These are phyloP conservation scores for Pezicula rhizophila DNA, from an alignment of 2,329 filamentous ascomycete genomes.

Conservation along the genomic window DNA sequence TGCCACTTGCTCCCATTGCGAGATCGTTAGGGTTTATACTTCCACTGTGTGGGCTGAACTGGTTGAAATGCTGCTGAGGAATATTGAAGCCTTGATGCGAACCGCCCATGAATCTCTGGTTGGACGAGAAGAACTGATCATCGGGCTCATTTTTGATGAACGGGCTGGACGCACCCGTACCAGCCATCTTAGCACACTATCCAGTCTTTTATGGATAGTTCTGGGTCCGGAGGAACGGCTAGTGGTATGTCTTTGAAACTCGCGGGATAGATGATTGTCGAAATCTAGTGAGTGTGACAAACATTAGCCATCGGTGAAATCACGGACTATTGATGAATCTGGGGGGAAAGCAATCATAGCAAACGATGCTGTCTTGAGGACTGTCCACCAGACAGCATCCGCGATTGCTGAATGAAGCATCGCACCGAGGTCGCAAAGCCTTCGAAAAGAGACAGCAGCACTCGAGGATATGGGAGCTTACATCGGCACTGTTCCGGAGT, in stretches of 20 bases:
- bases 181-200: conserved; percentile 25
- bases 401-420: background rate
- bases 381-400: background rate
- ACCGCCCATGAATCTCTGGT: conserved; percentile 25
- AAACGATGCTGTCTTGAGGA: conserved; percentile 1
- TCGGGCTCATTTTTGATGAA: conserved; percentile 66
- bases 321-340: background rate
- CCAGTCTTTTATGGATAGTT: conserved; percentile 8
- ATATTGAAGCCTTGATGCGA: conserved; percentile 31
- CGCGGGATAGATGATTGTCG: conserved; percentile 10
- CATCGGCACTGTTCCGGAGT: background rate
- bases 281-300: conserved; percentile 21
- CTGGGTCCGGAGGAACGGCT: conserved; percentile 10
- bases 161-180: conserved; percentile 37
- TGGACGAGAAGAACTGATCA: conserved; percentile 46
- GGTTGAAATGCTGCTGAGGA: conserved; percentile 38
- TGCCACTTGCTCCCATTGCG: conserved; percentile 57
- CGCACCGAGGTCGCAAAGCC: too few relatives aligned
- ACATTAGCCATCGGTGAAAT: conserved; percentile 18
- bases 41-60: conserved; percentile 34
- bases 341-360: conserved; percentile 12
- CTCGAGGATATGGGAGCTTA: background rate
- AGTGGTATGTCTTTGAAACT: conserved; percentile 13
- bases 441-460: background rate
- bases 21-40: conserved; percentile 83